Base-by-base conservation (phyloP, 2,329 filamentous ascomycete species). In the Aspergillus latus region DNA sequence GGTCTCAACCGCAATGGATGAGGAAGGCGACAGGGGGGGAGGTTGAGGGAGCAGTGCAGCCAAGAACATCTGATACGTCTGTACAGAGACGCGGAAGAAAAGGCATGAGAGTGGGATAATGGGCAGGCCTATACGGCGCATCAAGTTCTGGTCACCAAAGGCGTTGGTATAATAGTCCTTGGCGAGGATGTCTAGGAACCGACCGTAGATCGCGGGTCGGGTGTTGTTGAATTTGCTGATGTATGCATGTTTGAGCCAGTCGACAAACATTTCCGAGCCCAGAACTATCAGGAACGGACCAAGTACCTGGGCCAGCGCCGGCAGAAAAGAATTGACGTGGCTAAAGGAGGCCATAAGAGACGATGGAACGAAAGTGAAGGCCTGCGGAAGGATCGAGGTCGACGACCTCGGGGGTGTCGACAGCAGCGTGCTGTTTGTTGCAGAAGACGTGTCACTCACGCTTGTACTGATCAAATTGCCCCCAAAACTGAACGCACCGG, bases 161-260 rank as follows among this genome's bases (percentile, higher is more conserved):
- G 93, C 93, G 51, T 97, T 93, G 0, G 92, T 93, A 71, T 99
- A 99, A 75, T 99, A 99, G 72, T 99, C 94, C 73, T 97, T 97
- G 63, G 92, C 92, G 6, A 99, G 78, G 4, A 99, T 90, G 68
- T 99, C 95, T 13, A 97, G 82, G 69, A 94, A 96, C 26, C 92
- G 86, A 51, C 86, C 84, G 72, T 99, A 99, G 54, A 99, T 89
- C 5, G 84, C 85, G 2, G 94, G 94, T 62, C 94, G 93, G 64
- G 92, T 92, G 66, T 96, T 96, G 80, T 99, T 99, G 78, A 99
- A 99, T 71, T 99, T 99, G 70, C 88, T 92, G 71, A 99, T 95
- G 71, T 97, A 99, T 21, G 91, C 91, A 70, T 99, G 95, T 73
- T 99, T 99, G 72, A 97, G 84, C 84, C 90, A 92, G 74, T 99